Conservation (phyloP, 164 flowering plant genomes). For the Berberis vulgaris region DNA sequence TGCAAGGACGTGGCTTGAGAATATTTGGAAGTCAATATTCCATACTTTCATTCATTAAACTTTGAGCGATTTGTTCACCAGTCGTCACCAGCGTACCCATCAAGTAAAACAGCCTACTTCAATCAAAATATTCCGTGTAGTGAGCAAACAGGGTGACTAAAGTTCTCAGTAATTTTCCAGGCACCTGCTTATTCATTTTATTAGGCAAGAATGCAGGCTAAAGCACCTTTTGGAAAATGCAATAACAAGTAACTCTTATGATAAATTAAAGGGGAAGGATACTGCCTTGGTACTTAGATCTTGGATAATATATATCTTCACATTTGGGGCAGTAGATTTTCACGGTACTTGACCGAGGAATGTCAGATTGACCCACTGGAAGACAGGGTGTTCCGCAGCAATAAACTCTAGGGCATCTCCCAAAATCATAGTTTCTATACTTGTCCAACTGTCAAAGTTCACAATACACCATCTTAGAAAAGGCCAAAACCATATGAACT, state of each 20-base stretch:
- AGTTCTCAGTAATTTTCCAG: too few relatives aligned
- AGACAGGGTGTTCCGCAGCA: constrained; percentile 91
- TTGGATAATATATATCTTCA: constrained; percentile 78
- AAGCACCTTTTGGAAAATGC: too few relatives aligned
- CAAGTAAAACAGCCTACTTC: too few relatives aligned
- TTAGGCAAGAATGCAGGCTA: too few relatives aligned
- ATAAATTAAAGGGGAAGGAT: constrained; percentile 33
- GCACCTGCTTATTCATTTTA: too few relatives aligned
- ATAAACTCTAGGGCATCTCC: constrained; percentile 86
- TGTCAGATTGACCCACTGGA: constrained; percentile 81
- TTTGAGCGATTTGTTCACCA: too few relatives aligned
- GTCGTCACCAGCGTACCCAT: too few relatives aligned
- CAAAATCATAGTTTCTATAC: constrained; percentile 77
- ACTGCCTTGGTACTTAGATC: constrained; percentile 83
- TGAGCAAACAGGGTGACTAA: too few relatives aligned
- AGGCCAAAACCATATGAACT: not conserved
- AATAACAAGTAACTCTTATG: not conserved
- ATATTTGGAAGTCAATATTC: too few relatives aligned
- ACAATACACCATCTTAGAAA: constrained; percentile 3
- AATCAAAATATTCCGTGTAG: too few relatives aligned
- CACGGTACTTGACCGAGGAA: constrained; percentile 80
- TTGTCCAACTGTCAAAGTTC: constrained; percentile 59
- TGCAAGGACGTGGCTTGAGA: too few relatives aligned
- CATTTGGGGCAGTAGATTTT: constrained; percentile 84
- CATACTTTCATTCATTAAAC: too few relatives aligned